Conservation (phyloP, 805 yeast species). For the Suhomyces canberraensis region DNA sequence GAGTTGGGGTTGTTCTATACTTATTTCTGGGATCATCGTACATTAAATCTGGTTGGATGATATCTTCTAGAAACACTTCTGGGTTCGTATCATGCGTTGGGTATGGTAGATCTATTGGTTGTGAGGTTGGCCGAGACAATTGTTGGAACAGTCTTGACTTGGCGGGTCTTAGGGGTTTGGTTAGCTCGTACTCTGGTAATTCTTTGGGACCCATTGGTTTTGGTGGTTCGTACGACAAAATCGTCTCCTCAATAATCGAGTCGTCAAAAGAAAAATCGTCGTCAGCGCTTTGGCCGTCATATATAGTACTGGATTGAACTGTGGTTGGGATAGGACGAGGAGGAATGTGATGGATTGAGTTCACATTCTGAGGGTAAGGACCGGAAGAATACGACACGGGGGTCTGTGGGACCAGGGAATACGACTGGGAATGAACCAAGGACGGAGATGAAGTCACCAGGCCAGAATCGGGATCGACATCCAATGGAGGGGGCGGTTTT, state of each 20-base stretch:
- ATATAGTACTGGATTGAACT: not conserved
- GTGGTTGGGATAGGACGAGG: conserved; percentile 1
- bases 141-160: conserved; percentile 11
- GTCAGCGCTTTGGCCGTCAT: not conserved
- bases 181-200: conserved; percentile 30
- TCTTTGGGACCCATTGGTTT: conserved; percentile 41
- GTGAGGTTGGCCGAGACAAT: conserved; percentile 7
- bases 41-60: not conserved
- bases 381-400: not conserved
- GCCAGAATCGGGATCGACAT: not conserved
- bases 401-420: not conserved
- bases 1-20: not conserved
- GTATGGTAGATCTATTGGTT: conserved; percentile 5
- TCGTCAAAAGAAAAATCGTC: not conserved
- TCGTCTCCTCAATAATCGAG: conserved; percentile 19
- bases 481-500: conserved; percentile 24
- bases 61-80: not conserved
- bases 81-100: not conserved
- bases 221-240: conserved; percentile 28
- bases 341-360: too few relatives aligned
- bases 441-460: not conserved
- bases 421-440: not conserved
- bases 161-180: conserved; percentile 1
- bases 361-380: conserved; percentile 1
- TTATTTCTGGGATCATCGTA: not conserved